A percentile compares a stretch with the other conserved stretches of the same genome.
These are phyloP conservation scores for Suillus bovinus DNA, from an alignment of 768 basidiomycete genomes.

Conservation along the genomic window DNA sequence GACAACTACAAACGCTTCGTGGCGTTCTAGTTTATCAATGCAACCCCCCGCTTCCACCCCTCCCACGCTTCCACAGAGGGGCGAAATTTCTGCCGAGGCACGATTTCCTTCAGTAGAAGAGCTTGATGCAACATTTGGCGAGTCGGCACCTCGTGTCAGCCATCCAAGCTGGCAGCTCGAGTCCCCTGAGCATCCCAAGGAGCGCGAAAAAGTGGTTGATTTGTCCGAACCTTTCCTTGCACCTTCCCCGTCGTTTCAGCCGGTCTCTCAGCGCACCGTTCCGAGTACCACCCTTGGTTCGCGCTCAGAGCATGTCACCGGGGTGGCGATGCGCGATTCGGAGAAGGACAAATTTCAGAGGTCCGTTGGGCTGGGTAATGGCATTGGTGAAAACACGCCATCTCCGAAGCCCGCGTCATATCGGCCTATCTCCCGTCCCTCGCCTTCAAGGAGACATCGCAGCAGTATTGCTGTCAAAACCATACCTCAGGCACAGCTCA, in stretches of 20 bases:
- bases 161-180: slow-evolving; percentile 22
- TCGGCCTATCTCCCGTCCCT: slow-evolving; percentile 38
- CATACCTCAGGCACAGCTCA: slow-evolving; percentile 12
- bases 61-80: slow-evolving; percentile 34
- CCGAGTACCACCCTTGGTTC: slow-evolving; percentile 31
- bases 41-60: slow-evolving; percentile 30
- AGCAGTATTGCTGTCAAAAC: slow-evolving; percentile 49
- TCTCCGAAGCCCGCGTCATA: slow-evolving; percentile 19
- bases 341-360: slow-evolving; percentile 14
- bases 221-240: slow-evolving; percentile 22
- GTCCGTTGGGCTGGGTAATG: slow-evolving; percentile 17
- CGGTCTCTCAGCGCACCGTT: slow-evolving; percentile 21
- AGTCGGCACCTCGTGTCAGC: slow-evolving; percentile 20
- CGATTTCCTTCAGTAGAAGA: slow-evolving; percentile 90
- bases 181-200: neutral
- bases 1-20: slow-evolving; percentile 18
- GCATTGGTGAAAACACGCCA: slow-evolving; percentile 13
- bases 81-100: slow-evolving; percentile 58
- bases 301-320: slow-evolving; percentile 59
- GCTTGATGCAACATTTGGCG: slow-evolving; percentile 58
- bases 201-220: slow-evolving; percentile 22
- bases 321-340: slow-evolving; percentile 49
- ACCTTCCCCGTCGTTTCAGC: slow-evolving; percentile 23
- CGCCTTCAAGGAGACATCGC: slow-evolving; percentile 49
- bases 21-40: slow-evolving; percentile 19